phyloP scores from a whole-genome alignment of 78 protist genomes.

The Creolimax fragrantissima region DNA sequence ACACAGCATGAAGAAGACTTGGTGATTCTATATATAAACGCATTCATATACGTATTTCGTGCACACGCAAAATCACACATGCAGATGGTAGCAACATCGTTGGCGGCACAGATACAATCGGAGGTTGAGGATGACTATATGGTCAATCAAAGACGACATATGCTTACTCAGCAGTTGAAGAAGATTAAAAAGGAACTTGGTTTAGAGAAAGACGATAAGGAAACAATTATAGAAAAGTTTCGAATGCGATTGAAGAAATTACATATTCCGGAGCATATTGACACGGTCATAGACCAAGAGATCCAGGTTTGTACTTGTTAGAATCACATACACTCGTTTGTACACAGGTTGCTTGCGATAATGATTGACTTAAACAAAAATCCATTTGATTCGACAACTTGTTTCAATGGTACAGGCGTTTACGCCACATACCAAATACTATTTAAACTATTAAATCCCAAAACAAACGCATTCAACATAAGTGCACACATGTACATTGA shows the following conservation, averaged over 20 bases:
- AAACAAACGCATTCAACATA: no score
- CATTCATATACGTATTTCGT: neutral
- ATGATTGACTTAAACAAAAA: no score
- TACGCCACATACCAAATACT: no score
- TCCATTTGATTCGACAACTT: no score
- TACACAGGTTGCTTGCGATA: no score
- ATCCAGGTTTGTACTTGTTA: neutral
- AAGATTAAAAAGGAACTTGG: constrained; percentile 68
- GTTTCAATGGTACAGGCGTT: no score
- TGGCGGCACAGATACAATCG: neutral
- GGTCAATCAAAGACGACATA: constrained; percentile 26
- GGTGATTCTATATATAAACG: neutral
- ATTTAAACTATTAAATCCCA: no score
- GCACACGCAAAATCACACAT: no score
- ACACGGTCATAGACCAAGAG: neutral
- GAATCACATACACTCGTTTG: no score
- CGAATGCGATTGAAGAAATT: constrained; percentile 22
- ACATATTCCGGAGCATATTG: constrained; percentile 20
- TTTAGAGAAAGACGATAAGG: constrained; percentile 70
- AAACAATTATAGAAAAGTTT: constrained; percentile 44
- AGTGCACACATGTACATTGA: no score
- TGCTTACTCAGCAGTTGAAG: constrained; percentile 61
- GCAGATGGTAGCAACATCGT: constrained; percentile 4
- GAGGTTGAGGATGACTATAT: constrained; percentile 37
- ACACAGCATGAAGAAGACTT: neutral